Conservation (phyloP, 495 filamentous ascomycete species). For the Niebla homalea region DNA sequence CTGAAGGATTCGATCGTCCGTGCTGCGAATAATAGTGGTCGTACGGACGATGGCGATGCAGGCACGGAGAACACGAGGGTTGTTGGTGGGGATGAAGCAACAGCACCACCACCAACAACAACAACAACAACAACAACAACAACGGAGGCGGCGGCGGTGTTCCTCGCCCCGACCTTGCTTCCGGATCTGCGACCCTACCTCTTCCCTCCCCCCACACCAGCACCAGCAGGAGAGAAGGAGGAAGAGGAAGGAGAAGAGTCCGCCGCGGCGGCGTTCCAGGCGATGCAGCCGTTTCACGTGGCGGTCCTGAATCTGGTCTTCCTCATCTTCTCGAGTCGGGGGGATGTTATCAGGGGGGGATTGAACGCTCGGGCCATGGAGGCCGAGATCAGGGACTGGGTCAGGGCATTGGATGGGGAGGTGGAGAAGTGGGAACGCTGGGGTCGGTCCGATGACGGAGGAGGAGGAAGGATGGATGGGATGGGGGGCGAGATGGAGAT, state of each 20-base stretch:
- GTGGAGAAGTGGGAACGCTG: conserved; percentile 53
- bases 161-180: not conserved
- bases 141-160: too few species aligned
- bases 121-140: not conserved
- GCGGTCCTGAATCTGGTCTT: conserved; percentile 37
- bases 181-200: not conserved
- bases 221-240: not conserved
- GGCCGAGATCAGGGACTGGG: conserved; percentile 24
- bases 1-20: conserved; percentile 69
- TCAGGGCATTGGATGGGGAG: conserved; percentile 32
- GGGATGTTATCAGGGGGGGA: conserved; percentile 17
- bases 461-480: conserved; percentile 43
- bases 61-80: not conserved
- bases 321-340: conserved; percentile 29
- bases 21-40: too few species aligned
- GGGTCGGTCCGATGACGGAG: conserved; percentile 52
- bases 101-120: not conserved
- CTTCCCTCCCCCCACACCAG: not conserved
- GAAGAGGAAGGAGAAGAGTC: not conserved
- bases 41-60: not conserved
- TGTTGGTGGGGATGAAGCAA: not conserved
- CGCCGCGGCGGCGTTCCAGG: conserved; percentile 21
- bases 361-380: conserved; percentile 5
- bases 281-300: conserved; percentile 29
- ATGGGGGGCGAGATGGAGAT: conserved; percentile 60